Conservation (phyloP, 2,329 filamentous ascomycete species). For the Xylaria multiplex region DNA sequence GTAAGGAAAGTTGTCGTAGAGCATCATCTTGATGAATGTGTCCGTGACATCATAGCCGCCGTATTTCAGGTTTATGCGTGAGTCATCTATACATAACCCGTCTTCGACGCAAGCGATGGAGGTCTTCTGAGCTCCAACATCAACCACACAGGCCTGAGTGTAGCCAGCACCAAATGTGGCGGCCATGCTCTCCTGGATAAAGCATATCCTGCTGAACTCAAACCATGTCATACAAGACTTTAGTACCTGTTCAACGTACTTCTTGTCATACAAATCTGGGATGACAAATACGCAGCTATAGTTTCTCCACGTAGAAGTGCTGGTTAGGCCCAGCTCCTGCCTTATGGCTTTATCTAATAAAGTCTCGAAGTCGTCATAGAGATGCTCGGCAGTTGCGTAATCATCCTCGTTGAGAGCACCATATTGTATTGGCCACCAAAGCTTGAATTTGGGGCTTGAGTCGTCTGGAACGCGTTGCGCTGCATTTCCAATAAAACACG, state of each 20-base stretch:
- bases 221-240: conserved; percentile 90
- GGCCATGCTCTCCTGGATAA: conserved; percentile 95
- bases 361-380: conserved; percentile 87
- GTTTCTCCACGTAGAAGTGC: conserved; percentile 83
- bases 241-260: conserved; percentile 85
- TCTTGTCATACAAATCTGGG: conserved; percentile 95
- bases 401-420: conserved; percentile 92
- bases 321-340: conserved; percentile 81
- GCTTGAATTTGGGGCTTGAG: conserved; percentile 87
- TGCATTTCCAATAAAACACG: conserved; percentile 81
- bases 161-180: conserved; percentile 96
- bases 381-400: conserved; percentile 80
- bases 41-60: conserved; percentile 94
- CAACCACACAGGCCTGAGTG: conserved; percentile 92
- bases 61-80: conserved; percentile 92
- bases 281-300: conserved; percentile 98
- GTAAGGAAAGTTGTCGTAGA: conserved; percentile 95
- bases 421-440: conserved; percentile 89
- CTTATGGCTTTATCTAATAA: conserved; percentile 88
- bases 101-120: conserved; percentile 97
- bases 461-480: conserved; percentile 89
- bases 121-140: conserved; percentile 96
- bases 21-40: conserved; percentile 96
- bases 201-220: conserved; percentile 87
- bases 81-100: conserved; percentile 93